These are phyloP conservation scores for Hyphopichia pseudoburtonii DNA, from an alignment of 1,139 yeast species.

Conservation along the genomic window DNA sequence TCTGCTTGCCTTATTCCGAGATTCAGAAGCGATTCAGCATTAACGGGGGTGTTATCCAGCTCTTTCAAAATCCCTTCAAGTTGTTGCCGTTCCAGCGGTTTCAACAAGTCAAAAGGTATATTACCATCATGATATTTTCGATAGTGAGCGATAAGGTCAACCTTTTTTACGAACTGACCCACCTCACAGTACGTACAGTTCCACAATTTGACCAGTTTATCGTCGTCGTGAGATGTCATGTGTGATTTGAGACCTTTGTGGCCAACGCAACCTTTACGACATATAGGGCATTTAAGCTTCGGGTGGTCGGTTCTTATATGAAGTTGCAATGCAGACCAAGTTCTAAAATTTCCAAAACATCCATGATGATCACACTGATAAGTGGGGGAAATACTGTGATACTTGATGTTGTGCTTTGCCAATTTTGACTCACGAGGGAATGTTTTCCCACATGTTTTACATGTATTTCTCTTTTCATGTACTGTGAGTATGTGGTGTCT, in stretches of 20 bases:
- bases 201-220: constrained; percentile 56
- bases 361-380: constrained; percentile 64
- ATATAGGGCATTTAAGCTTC: constrained; percentile 59
- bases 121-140: constrained; percentile 42
- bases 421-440: constrained; percentile 63
- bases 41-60: constrained; percentile 9
- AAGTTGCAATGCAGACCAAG: constrained; percentile 74
- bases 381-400: constrained; percentile 55
- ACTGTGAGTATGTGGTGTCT: constrained; percentile 67
- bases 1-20: constrained; percentile 5
- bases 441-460: constrained; percentile 57
- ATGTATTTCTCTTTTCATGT: constrained; percentile 56
- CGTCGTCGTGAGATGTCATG: constrained; percentile 58
- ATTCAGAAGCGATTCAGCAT: constrained; percentile 3
- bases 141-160: constrained; percentile 44
- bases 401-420: constrained; percentile 59
- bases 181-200: constrained; percentile 53
- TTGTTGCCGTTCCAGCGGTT: constrained; percentile 22
- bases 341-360: constrained; percentile 60
- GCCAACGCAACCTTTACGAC: constrained; percentile 78
- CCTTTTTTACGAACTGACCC: constrained; percentile 35
- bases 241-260: constrained; percentile 69
- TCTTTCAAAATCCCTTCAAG: constrained; percentile 22
- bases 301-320: constrained; percentile 79
- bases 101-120: constrained; percentile 34